Evolutionary conservation across 768 basidiomycete genomes (phyloP).

Genomic region (Aureoboletus auriporus): DNA sequence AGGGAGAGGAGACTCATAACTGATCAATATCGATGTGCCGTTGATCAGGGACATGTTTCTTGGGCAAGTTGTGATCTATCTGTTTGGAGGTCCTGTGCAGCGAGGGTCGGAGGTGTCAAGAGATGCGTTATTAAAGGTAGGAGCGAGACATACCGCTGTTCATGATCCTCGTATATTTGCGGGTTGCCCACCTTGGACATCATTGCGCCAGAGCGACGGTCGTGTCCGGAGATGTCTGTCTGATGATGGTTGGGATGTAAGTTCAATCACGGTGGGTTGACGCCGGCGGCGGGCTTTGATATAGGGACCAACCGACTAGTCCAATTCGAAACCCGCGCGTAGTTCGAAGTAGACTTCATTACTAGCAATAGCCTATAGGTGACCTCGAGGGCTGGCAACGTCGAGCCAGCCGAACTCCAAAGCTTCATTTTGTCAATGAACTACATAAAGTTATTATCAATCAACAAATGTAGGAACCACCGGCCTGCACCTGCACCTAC

Average conservation of each 20-base stretch:
- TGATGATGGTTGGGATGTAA: not conserved
- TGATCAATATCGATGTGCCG: constrained; percentile 36
- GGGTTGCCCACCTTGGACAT: constrained; percentile 48
- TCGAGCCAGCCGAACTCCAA: too few relatives aligned
- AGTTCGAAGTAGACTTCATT: too few relatives aligned
- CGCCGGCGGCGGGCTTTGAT: too few relatives aligned
- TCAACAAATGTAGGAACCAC: constrained; percentile 26
- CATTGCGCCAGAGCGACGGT: constrained; percentile 36
- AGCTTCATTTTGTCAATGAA: too few relatives aligned
- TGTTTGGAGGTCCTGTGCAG: constrained; percentile 21
- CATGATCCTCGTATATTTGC: constrained; percentile 44
- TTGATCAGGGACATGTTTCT: constrained; percentile 30
- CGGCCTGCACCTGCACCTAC: constrained; percentile 24
- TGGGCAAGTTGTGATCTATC: constrained; percentile 19
- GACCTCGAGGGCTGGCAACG: too few relatives aligned
- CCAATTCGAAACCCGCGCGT: not conserved
- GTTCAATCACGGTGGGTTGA: not conserved
- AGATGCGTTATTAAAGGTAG: not conserved
- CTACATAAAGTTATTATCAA: too few relatives aligned
- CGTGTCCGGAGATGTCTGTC: constrained; percentile 13
- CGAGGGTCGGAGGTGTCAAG: not conserved
- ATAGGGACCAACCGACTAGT: constrained; percentile 17
- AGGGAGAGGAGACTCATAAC: constrained; percentile 7
- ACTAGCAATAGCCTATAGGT: not conserved
- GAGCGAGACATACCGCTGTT: constrained; percentile 39